Conservation (phyloP, 306 rosid genomes). For the Lotus japonicus region DNA sequence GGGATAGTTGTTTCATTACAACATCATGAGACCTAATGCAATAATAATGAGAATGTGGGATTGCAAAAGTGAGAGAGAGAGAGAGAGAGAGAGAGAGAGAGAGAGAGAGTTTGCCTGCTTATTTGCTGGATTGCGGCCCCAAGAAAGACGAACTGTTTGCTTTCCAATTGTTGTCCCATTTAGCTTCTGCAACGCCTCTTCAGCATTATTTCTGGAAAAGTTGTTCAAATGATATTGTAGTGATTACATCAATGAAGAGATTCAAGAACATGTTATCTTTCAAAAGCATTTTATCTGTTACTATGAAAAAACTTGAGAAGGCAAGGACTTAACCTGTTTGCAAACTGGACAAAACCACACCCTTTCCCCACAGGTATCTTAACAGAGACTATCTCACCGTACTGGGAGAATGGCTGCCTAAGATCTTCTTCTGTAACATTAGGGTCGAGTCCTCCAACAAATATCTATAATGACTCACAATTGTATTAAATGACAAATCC, state of each 20-base stretch:
- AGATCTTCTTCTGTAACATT: constrained; percentile 91
- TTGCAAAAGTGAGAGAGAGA: background rate
- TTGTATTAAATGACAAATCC: background rate
- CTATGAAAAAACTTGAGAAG: background rate
- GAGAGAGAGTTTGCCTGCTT: constrained; percentile 54
- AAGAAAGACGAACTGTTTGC: constrained; percentile 93
- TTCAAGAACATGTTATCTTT: background rate
- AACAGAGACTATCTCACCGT: constrained; percentile 88
- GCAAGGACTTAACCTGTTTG: constrained; percentile 51
- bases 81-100: background rate
- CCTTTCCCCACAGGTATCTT: constrained; percentile 97
- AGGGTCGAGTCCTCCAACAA: constrained; percentile 99
- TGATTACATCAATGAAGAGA: constrained; percentile 3
- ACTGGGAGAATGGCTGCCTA: constrained; percentile 77
- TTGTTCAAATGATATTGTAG: constrained; percentile 15
- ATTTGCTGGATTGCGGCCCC: constrained; percentile 99
- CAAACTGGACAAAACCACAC: constrained; percentile 96
- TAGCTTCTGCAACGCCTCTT: constrained; percentile 88
- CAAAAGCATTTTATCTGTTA: no score
- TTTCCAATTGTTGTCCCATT: constrained; percentile 80
- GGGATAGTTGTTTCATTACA: no score
- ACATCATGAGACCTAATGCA: background rate
- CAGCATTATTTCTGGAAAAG: constrained; percentile 74
- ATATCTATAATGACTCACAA: constrained; percentile 48
- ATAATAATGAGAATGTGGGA: background rate